Evolutionary conservation across 768 basidiomycete species (phyloP).

Genomic region (Panus rudis): DNA sequence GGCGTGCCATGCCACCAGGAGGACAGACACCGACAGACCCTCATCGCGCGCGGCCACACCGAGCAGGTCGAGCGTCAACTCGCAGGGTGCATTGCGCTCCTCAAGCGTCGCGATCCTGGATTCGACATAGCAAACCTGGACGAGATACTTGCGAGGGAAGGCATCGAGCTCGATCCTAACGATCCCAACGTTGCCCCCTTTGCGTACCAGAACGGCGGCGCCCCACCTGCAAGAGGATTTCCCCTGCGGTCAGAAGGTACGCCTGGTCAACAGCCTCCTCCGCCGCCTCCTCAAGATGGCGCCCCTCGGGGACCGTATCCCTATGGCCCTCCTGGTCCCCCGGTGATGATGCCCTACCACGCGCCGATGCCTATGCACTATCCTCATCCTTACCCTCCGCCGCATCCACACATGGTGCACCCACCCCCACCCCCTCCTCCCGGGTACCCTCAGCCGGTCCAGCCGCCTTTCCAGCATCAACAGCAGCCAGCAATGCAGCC

Average conservation of each 20-base stretch:
- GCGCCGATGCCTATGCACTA: constrained; percentile 41
- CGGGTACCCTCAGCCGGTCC: constrained; percentile 50
- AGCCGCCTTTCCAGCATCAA: constrained; percentile 54
- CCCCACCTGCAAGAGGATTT: constrained; percentile 17
- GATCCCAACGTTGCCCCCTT: constrained; percentile 17
- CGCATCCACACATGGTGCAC: constrained; percentile 35
- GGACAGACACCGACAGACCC: constrained; percentile 80
- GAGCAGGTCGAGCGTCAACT: constrained; percentile 79
- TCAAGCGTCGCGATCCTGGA: constrained; percentile 64
- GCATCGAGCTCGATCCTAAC: constrained; percentile 41
- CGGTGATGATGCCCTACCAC: constrained; percentile 35
- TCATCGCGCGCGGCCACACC: constrained; percentile 78
- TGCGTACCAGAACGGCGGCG: constrained; percentile 19
- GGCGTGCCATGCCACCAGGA: constrained; percentile 80
- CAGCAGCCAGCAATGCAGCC: constrained; percentile 33
- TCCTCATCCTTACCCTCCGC: constrained; percentile 31
- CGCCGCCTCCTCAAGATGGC: constrained; percentile 16
- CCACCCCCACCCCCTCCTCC: constrained; percentile 28
- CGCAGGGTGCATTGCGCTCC: constrained; percentile 68
- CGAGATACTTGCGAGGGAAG: constrained; percentile 55
- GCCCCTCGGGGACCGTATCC: constrained; percentile 29
- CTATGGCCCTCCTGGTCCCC: constrained; percentile 25
- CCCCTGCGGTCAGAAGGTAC: constrained; percentile 16
- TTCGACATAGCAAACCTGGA: constrained; percentile 66
- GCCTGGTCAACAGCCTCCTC: too few species aligned